These are phyloP conservation scores for Wickerhamomyces ciferrii DNA, from an alignment of 805 yeast species.

Conservation along the genomic window DNA sequence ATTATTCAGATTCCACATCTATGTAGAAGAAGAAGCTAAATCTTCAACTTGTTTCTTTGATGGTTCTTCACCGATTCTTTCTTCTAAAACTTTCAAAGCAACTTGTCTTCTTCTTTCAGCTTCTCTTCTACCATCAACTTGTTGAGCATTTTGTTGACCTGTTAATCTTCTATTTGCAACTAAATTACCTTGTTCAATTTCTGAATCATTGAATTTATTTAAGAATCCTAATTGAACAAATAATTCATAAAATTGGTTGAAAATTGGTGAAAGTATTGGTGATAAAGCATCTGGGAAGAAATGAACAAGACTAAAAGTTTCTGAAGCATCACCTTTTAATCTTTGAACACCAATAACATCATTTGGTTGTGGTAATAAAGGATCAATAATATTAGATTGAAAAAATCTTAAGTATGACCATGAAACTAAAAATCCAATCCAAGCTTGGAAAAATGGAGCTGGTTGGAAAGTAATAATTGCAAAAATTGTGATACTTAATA, in stretches of 20 bases:
- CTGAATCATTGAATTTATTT: constrained; percentile 60
- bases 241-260: constrained; percentile 35
- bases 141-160: constrained; percentile 8
- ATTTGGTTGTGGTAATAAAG: constrained; percentile 41
- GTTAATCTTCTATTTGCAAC: constrained; percentile 58
- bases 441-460: constrained; percentile 52
- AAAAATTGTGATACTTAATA: constrained; percentile 22
- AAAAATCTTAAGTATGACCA: constrained; percentile 79
- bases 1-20: background rate
- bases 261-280: constrained; percentile 46
- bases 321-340: constrained; percentile 81
- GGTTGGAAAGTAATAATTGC: constrained; percentile 27
- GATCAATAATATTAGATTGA: constrained; percentile 53
- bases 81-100: constrained; percentile 71
- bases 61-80: constrained; percentile 37
- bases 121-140: constrained; percentile 38
- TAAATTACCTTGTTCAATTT: constrained; percentile 68
- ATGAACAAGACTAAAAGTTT: constrained; percentile 75
- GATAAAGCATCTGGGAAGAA: constrained; percentile 72
- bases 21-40: background rate
- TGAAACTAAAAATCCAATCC: constrained; percentile 55
- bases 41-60: background rate
- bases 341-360: constrained; percentile 24
- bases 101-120: constrained; percentile 77
- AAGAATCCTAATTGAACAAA: constrained; percentile 41